Conservation (phyloP, 176 grass and related monocot genomes). For the Zea luxurians region DNA sequence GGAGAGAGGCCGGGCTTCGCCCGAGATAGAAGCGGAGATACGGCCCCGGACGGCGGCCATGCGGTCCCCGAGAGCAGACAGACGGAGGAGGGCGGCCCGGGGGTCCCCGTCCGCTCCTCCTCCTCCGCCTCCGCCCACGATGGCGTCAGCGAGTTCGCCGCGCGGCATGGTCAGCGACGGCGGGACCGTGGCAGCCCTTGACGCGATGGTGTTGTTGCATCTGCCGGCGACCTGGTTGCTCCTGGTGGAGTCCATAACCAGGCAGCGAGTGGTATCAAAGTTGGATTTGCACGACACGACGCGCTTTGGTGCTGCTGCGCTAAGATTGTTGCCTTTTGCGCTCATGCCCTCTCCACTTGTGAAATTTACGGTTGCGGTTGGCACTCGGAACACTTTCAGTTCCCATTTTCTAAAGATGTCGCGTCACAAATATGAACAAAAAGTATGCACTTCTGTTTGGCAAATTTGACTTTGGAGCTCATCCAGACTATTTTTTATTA, state of each 20-base stretch:
- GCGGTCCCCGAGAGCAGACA: constrained; percentile 46
- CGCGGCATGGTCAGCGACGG: not conserved
- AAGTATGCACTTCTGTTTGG: not conserved
- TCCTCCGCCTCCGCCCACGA: not conserved
- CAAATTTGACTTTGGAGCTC: not conserved
- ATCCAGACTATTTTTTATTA: too few relatives aligned
- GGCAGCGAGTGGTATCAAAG: constrained; percentile 19
- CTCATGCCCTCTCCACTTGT: not conserved
- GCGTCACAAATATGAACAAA: not conserved
- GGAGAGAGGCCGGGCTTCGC: constrained; percentile 39
- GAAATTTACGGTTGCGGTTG: not conserved
- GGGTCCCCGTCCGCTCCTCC: constrained; percentile 41
- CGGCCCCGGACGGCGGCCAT: constrained; percentile 49
- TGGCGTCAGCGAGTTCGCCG: not conserved
- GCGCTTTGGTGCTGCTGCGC: not conserved
- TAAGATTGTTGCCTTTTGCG: constrained; percentile 21
- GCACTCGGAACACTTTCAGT: not conserved
- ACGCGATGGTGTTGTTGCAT: not conserved
- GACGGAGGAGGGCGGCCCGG: constrained; percentile 29
- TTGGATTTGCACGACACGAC: constrained; percentile 31
- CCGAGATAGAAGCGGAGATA: constrained; percentile 46
- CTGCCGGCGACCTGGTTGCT: constrained; percentile 18
- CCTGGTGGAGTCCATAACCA: constrained; percentile 26
- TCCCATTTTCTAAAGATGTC: not conserved
- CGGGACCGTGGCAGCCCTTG: not conserved